Percentiles rank a stretch among this genome's conserved stretches.
Evolutionary conservation across 108 stramenopile species (phyloP).

Genomic region (Cyclostephanos tholiformis): DNA sequence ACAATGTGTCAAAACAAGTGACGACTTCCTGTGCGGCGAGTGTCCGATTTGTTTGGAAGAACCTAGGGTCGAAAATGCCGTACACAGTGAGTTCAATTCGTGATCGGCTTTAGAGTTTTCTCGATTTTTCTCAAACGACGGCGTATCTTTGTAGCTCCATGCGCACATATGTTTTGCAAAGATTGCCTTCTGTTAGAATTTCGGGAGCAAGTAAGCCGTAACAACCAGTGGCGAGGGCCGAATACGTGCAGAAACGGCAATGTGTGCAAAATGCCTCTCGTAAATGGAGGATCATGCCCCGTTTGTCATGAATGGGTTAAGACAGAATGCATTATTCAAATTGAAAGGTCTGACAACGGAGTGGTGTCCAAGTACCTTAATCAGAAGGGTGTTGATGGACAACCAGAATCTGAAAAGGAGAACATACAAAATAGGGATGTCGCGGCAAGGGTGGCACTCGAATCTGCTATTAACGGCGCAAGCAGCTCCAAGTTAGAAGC

Average conservation of each 20-base stretch:
- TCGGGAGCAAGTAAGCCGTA: slow-evolving; percentile 33
- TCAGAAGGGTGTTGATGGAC: slow-evolving; percentile 2
- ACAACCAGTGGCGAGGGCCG: slow-evolving; percentile 16
- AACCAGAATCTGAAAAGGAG: slow-evolving; percentile 10
- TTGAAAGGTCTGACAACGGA: slow-evolving; percentile 56
- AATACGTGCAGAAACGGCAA: slow-evolving; percentile 1
- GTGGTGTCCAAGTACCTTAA: slow-evolving; percentile 48
- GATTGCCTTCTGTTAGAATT: slow-evolving; percentile 54
- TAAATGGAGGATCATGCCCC: slow-evolving; percentile 59
- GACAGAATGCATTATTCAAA: slow-evolving; percentile 55
- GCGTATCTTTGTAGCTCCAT: slow-evolving; percentile 48
- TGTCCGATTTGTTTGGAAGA: slow-evolving; percentile 82
- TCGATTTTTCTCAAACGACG: background rate
- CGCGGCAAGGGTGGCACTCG: slow-evolving; percentile 62
- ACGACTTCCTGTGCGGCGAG: slow-evolving; percentile 66
- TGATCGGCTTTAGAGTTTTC: background rate
- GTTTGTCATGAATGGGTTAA: slow-evolving; percentile 64
- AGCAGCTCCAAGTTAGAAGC: slow-evolving; percentile 75
- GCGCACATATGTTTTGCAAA: slow-evolving; percentile 83
- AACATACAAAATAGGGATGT: slow-evolving; percentile 32
- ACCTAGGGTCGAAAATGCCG: slow-evolving; percentile 62
- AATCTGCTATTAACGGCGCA: slow-evolving; percentile 62
- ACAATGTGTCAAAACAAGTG: slow-evolving; percentile 53
- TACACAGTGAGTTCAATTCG: slow-evolving; percentile 40
- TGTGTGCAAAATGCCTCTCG: background rate